Conservation (phyloP, 192 early-diverging fungal genomes). For the Gamsiella multidivaricata region DNA sequence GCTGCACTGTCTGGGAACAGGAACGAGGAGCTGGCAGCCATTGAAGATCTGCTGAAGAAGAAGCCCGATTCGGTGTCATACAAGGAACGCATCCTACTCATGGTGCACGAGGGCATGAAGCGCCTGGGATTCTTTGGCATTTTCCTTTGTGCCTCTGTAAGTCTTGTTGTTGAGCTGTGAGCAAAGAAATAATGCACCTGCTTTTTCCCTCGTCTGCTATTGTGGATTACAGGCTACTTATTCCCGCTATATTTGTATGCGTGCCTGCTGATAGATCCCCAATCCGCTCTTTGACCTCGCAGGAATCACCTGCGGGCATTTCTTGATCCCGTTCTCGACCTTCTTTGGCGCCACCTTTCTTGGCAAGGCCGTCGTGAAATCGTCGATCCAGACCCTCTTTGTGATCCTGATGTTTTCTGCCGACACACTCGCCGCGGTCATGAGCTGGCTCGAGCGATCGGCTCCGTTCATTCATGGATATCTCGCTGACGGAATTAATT, state of each 20-base stretch:
- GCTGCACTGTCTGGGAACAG: conserved; percentile 68
- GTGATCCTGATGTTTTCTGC: conserved; percentile 88
- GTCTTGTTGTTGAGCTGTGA: background rate
- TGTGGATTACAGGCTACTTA: too few species aligned
- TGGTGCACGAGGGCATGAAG: conserved; percentile 77
- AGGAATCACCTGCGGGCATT: conserved; percentile 95
- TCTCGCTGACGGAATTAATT: conserved; percentile 37
- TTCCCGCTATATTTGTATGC: background rate
- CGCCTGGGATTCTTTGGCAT: conserved; percentile 91
- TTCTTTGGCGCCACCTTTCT: conserved; percentile 97
- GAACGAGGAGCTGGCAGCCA: conserved; percentile 57
- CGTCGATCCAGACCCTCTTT: conserved; percentile 83
- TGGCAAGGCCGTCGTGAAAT: conserved; percentile 93
- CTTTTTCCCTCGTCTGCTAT: too few species aligned
- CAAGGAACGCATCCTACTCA: conserved; percentile 74
- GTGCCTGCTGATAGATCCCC: conserved; percentile 71
- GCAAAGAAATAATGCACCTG: background rate
- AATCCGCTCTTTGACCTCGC: conserved; percentile 97
- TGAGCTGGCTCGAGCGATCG: conserved; percentile 62
- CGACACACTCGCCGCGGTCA: conserved; percentile 73
- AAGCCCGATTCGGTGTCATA: conserved; percentile 63
- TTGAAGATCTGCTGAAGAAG: conserved; percentile 61
- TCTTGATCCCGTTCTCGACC: conserved; percentile 89
- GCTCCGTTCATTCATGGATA: conserved; percentile 70
- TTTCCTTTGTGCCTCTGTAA: conserved; percentile 87